Conservation (phyloP, 2,329 filamentous ascomycete genomes). For the Clathrospora elynae region DNA sequence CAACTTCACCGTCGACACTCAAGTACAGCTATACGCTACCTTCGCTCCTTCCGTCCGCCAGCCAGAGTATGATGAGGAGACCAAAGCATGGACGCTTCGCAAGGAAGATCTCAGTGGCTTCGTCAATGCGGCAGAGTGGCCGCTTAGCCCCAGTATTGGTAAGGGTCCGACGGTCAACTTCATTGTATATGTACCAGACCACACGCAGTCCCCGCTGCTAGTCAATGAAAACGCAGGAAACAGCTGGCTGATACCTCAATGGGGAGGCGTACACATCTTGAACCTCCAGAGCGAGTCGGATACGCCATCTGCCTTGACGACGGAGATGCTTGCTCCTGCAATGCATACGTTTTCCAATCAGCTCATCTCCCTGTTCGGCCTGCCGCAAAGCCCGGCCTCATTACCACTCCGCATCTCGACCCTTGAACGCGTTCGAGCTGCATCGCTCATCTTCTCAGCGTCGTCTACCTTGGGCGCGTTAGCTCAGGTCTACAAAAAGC, state of each 20-base stretch:
- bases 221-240: slow-evolving; percentile 66
- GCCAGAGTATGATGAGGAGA: slow-evolving; percentile 59
- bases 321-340: slow-evolving; percentile 72
- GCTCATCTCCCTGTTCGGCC: slow-evolving; percentile 82
- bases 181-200: slow-evolving; percentile 83
- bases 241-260: slow-evolving; percentile 95
- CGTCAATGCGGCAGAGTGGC: slow-evolving; percentile 98
- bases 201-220: slow-evolving; percentile 63
- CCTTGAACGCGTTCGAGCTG: slow-evolving; percentile 81
- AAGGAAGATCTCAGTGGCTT: slow-evolving; percentile 92
- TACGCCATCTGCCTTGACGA: slow-evolving; percentile 60
- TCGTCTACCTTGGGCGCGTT: slow-evolving; percentile 94
- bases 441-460: slow-evolving; percentile 83
- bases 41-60: slow-evolving; percentile 66
- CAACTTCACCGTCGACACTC: slow-evolving; percentile 94
- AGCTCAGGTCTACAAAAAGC: slow-evolving; percentile 76
- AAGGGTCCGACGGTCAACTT: slow-evolving; percentile 95
- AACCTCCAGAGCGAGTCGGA: slow-evolving; percentile 54
- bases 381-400: slow-evolving; percentile 76
- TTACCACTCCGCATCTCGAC: slow-evolving; percentile 84
- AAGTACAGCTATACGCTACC: slow-evolving; percentile 88
- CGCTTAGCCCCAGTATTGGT: slow-evolving; percentile 90
- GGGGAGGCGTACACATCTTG: slow-evolving; percentile 79
- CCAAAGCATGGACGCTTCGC: slow-evolving; percentile 70
- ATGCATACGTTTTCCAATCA: slow-evolving; percentile 92